A percentile compares a stretch with the other conserved stretches of the same genome.
Evolutionary conservation across 306 rosid genomes (phyloP).

Genomic region (Lagenaria siceraria): DNA sequence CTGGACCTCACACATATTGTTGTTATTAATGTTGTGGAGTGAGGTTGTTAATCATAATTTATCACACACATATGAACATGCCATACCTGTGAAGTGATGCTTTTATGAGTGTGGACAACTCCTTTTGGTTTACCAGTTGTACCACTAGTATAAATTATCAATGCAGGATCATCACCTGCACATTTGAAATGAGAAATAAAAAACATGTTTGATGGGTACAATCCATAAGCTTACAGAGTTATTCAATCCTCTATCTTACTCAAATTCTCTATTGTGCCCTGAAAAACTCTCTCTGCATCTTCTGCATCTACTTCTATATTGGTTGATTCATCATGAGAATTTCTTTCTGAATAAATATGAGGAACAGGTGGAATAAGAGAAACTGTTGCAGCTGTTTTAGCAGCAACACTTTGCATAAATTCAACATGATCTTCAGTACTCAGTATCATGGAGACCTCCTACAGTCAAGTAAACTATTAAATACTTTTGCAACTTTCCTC

Average conservation of each 20-base stretch:
- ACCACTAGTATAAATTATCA: conserved; percentile 83
- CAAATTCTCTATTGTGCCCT: conserved; percentile 21
- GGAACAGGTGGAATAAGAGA: conserved; percentile 66
- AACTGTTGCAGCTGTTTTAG: conserved; percentile 50
- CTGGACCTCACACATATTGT: neutral
- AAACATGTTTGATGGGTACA: neutral
- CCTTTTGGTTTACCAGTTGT: conserved; percentile 99
- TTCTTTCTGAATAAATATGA: conserved; percentile 23
- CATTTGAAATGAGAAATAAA: conserved; percentile 16
- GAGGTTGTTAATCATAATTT: neutral
- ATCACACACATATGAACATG: neutral
- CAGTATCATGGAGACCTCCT: conserved; percentile 74
- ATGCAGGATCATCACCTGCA: conserved; percentile 82
- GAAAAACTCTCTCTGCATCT: conserved; percentile 24
- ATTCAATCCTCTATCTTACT: conserved; percentile 32
- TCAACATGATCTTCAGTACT: conserved; percentile 78
- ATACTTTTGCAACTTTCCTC: neutral
- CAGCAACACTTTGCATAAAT: conserved; percentile 59
- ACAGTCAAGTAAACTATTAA: conserved; percentile 16
- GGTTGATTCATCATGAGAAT: conserved; percentile 26
- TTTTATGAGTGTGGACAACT: conserved; percentile 83
- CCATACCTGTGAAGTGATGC: conserved; percentile 72
- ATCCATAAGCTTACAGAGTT: neutral
- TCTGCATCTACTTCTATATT: conserved; percentile 21
- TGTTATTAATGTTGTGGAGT: neutral